Evolutionary conservation across 164 flowering plant genomes (phyloP).

Genomic region (Warburgia ugandensis): DNA sequence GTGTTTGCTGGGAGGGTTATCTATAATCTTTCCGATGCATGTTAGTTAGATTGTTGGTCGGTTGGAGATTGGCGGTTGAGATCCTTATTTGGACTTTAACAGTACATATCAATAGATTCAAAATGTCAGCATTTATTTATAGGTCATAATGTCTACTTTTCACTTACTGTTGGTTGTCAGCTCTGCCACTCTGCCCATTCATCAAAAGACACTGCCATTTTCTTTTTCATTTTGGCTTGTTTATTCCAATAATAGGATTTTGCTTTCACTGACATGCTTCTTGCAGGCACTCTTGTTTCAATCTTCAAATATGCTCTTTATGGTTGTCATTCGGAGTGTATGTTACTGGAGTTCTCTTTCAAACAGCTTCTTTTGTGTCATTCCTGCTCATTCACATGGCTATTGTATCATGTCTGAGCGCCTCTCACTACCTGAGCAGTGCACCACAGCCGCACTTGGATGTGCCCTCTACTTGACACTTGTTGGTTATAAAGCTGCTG

Average conservation of each 20-base stretch:
- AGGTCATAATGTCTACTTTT: background rate
- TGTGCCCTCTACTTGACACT: constrained; percentile 78
- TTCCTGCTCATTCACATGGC: constrained; percentile 86
- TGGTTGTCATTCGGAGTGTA: constrained; percentile 97
- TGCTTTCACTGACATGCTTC: background rate
- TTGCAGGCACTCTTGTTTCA: constrained; percentile 78
- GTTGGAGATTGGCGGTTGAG: too few relatives aligned
- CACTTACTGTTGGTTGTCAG: background rate
- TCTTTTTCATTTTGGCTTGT: background rate
- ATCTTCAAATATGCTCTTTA: constrained; percentile 70
- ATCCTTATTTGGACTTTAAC: too few relatives aligned
- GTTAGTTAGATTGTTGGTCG: too few relatives aligned
- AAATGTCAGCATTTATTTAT: background rate
- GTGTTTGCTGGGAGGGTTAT: too few relatives aligned
- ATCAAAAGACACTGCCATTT: background rate
- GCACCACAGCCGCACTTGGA: constrained; percentile 67
- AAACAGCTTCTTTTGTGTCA: constrained; percentile 73
- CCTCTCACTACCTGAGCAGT: constrained; percentile 64
- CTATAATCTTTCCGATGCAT: too few relatives aligned
- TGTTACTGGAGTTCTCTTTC: constrained; percentile 77
- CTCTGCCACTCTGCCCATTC: background rate
- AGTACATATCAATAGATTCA: too few relatives aligned
- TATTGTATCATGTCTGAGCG: constrained; percentile 84
- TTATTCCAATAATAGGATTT: background rate
- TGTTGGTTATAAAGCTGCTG: constrained; percentile 76